phyloP scores from a whole-genome alignment of 2,329 filamentous ascomycete genomes.

The Emydomyces testavorans region DNA sequence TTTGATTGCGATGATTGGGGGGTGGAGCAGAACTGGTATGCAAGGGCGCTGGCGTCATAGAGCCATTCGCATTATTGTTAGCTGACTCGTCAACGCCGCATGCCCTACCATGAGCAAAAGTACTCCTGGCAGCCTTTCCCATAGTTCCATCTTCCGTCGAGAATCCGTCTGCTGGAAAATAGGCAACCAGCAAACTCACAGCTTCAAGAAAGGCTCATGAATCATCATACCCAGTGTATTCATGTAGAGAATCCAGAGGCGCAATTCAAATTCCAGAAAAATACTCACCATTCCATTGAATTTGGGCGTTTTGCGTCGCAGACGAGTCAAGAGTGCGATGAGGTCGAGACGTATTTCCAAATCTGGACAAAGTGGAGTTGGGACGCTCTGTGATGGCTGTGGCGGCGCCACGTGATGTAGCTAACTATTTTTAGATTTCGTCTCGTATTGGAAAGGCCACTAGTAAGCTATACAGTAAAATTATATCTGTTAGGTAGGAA shows the following conservation, averaged over 20 bases:
- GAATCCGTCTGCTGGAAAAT: neutral
- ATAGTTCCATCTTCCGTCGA: conserved; percentile 19
- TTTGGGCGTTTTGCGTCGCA: neutral
- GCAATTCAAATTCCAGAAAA: neutral
- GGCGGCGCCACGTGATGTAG: conserved; percentile 6
- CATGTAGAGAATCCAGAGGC: neutral
- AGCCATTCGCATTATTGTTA: neutral
- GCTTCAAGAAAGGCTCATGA: conserved; percentile 5
- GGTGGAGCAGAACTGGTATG: neutral
- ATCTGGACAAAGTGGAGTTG: conserved; percentile 13
- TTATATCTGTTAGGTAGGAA: too few relatives aligned
- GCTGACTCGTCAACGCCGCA: neutral
- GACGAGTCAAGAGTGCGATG: neutral
- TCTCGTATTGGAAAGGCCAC: neutral
- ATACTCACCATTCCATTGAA: conserved; percentile 1
- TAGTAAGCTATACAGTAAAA: too few relatives aligned
- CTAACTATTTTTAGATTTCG: conserved; percentile 1
- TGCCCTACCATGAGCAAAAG: conserved; percentile 3
- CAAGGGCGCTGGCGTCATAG: neutral
- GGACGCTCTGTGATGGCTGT: conserved; percentile 7
- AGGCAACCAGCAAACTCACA: neutral
- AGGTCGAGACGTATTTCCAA: conserved; percentile 10
- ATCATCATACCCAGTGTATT: neutral
- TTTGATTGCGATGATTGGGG: neutral
- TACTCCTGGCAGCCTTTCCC: conserved; percentile 15